phyloP scores from a whole-genome alignment of 2,329 filamentous ascomycete species.

The Aspergillus candidus region DNA sequence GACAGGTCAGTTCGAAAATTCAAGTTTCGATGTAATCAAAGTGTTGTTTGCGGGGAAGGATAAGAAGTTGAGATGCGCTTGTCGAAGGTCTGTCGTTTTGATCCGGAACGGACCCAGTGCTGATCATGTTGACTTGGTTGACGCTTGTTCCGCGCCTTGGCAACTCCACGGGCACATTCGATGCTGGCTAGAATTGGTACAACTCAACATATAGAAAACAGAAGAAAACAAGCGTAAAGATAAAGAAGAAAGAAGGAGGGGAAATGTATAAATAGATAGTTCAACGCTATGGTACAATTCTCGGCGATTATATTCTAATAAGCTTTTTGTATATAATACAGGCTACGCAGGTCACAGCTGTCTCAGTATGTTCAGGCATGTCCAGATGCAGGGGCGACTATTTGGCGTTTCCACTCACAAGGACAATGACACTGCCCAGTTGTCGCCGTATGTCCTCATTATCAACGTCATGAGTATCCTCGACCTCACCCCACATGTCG shows the following conservation, averaged over 20 bases:
- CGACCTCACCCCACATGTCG: constrained; percentile 87
- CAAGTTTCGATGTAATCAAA: too few species aligned
- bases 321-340: too few species aligned
- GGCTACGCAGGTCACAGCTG: too few species aligned
- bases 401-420: constrained; percentile 58
- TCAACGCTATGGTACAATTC: too few species aligned
- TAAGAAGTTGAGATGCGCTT: not conserved
- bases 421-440: constrained; percentile 75
- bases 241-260: not conserved
- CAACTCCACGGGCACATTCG: not conserved
- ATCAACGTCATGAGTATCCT: constrained; percentile 96
- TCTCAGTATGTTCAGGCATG: too few species aligned
- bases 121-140: not conserved
- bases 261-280: too few species aligned
- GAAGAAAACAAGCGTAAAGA: not conserved
- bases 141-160: not conserved
- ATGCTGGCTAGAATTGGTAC: not conserved
- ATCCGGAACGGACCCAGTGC: too few species aligned
- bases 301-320: too few species aligned
- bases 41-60: not conserved
- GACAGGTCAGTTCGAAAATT: not conserved
- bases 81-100: too few species aligned
- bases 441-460: constrained; percentile 84
- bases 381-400: constrained; percentile 8
- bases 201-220: too few species aligned